Conservation (phyloP, 1,284 basidiomycete species). For the Trametes polyzona region DNA sequence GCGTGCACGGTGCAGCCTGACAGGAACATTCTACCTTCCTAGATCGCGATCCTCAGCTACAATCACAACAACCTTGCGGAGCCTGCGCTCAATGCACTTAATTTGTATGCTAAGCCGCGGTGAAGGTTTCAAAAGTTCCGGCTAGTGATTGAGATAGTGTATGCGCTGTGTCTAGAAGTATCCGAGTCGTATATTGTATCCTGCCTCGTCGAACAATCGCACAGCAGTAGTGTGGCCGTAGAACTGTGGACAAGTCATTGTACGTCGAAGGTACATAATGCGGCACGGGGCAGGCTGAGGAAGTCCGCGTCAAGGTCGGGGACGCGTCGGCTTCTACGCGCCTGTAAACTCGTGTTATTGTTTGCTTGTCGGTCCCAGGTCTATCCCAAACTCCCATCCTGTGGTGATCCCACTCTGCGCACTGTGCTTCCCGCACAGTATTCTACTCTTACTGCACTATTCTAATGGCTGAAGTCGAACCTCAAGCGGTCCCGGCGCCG, state of each 20-base stretch:
- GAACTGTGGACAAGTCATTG: not conserved
- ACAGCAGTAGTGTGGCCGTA: too few species aligned
- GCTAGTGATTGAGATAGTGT: not conserved
- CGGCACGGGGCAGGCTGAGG: too few species aligned
- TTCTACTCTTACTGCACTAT: slow-evolving; percentile 32
- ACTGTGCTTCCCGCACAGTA: slow-evolving; percentile 29
- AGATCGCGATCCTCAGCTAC: slow-evolving; percentile 76
- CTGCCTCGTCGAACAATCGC: too few species aligned
- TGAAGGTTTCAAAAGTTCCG: not conserved
- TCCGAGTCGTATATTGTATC: not conserved
- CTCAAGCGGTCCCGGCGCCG: slow-evolving; percentile 33
- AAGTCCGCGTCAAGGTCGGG: slow-evolving; percentile 17
- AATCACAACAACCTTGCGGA: slow-evolving; percentile 80
- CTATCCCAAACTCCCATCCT: slow-evolving; percentile 26
- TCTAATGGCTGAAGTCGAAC: slow-evolving; percentile 52
- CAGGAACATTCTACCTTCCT: not conserved
- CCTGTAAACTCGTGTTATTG: slow-evolving; percentile 24
- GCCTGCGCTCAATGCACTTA: slow-evolving; percentile 74
- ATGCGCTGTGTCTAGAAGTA: not conserved
- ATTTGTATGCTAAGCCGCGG: slow-evolving; percentile 56
- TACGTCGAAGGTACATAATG: not conserved
- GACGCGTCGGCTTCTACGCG: slow-evolving; percentile 28
- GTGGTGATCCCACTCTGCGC: slow-evolving; percentile 29
- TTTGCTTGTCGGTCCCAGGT: slow-evolving; percentile 24
- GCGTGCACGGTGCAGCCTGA: not conserved